phyloP scores from a whole-genome alignment of 768 basidiomycete genomes.

The Naganishia friedmannii region DNA sequence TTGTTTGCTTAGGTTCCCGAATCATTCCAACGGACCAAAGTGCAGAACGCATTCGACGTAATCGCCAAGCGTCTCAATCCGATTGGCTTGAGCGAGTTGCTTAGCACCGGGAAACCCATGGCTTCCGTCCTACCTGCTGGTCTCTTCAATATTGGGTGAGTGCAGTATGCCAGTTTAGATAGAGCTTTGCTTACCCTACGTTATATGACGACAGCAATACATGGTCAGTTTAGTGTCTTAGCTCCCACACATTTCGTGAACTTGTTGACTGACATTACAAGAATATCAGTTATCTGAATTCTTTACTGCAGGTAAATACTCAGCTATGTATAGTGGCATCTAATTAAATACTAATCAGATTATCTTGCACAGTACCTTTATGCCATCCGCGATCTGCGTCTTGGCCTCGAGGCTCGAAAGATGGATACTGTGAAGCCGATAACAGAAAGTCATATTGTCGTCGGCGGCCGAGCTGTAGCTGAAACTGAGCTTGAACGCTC shows the following conservation, averaged over 20 bases:
- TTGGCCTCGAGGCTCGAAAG: slow-evolving; percentile 44
- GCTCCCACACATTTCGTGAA: no score
- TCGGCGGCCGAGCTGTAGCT: slow-evolving; percentile 26
- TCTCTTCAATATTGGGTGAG: slow-evolving; percentile 33
- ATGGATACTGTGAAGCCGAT: slow-evolving; percentile 22
- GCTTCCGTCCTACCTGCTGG: slow-evolving; percentile 26
- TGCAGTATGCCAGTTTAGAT: neutral
- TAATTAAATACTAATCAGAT: neutral
- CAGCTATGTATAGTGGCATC: neutral
- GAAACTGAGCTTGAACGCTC: slow-evolving; percentile 42
- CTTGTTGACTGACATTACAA: neutral
- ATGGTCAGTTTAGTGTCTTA: slow-evolving; percentile 36
- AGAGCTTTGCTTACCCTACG: neutral
- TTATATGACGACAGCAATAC: slow-evolving; percentile 42
- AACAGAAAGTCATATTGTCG: slow-evolving; percentile 26
- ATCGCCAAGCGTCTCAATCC: slow-evolving; percentile 24
- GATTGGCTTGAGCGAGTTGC: neutral
- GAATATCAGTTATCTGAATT: slow-evolving; percentile 46
- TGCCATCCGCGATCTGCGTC: slow-evolving; percentile 45
- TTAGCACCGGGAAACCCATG: slow-evolving; percentile 5
- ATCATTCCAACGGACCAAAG: slow-evolving; percentile 6
- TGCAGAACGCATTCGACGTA: slow-evolving; percentile 17
- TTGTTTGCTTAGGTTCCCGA: neutral
- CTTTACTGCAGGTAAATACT: slow-evolving; percentile 40
- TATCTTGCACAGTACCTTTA: slow-evolving; percentile 40